Conservation (phyloP, 306 rosid genomes). For the Dryas drummondii region DNA sequence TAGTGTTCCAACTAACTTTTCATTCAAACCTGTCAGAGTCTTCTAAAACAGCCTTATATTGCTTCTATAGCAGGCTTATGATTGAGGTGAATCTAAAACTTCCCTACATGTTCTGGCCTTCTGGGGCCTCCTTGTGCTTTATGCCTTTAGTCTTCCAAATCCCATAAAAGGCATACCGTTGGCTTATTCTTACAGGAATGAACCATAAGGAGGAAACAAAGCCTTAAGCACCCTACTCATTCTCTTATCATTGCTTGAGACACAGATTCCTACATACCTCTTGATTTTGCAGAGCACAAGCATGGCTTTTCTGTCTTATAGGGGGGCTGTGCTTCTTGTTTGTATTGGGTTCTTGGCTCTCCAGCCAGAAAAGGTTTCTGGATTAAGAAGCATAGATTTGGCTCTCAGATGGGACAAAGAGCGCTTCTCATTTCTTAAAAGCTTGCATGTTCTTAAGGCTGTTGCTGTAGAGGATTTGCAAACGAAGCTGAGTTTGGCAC, state of each 20-base stretch:
- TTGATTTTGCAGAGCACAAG: conserved; percentile 25
- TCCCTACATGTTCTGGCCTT: conserved; percentile 48
- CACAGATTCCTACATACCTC: conserved; percentile 20
- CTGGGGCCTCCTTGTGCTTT: conserved; percentile 54
- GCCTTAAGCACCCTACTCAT: conserved; percentile 21
- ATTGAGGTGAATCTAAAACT: conserved; percentile 75
- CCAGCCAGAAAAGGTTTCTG: conserved; percentile 52
- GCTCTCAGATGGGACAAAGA: conserved; percentile 59
- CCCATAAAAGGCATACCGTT: conserved; percentile 53
- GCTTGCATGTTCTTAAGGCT: conserved; percentile 48
- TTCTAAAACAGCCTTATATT: conserved; percentile 77
- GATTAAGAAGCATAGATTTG: conserved; percentile 64
- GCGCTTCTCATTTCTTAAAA: conserved; percentile 36
- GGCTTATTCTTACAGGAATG: conserved; percentile 44
- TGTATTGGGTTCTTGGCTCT: conserved; percentile 64
- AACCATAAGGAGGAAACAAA: conserved; percentile 34
- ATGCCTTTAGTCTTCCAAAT: conserved; percentile 63
- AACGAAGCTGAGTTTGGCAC: conserved; percentile 53
- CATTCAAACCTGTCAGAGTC: conserved; percentile 85
- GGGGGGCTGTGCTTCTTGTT: conserved; percentile 44
- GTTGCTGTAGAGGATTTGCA: conserved; percentile 53
- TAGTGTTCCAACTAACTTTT: conserved; percentile 74
- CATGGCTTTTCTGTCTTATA: conserved; percentile 56
- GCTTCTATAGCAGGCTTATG: conserved; percentile 76
- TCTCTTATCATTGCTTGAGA: conserved; percentile 31